Evolutionary conservation across 495 filamentous ascomycete genomes (phyloP).

Genomic region (Podospora appendiculata): DNA sequence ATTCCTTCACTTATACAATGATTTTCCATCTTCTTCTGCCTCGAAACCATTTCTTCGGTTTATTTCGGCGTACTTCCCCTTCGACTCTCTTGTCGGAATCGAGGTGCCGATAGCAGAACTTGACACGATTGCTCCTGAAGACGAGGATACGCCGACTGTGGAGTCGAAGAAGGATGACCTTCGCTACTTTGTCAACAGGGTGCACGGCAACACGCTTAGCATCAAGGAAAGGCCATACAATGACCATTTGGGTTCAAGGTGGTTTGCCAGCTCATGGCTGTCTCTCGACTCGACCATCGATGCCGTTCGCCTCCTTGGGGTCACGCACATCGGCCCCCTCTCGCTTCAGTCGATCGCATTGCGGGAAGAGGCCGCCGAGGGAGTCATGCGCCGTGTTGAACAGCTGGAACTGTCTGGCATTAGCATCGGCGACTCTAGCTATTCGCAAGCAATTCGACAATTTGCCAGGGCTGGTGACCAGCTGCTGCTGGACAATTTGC

Average conservation of each 20-base stretch:
- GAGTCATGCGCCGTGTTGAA: conserved; percentile 47
- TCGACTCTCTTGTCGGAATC: conserved; percentile 1
- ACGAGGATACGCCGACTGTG: not conserved
- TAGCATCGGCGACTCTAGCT: conserved; percentile 49
- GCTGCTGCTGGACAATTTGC: conserved; percentile 49
- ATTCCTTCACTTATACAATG: conserved; percentile 19
- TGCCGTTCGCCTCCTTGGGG: conserved; percentile 55
- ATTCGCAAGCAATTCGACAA: conserved; percentile 49
- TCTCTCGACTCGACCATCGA: conserved; percentile 56
- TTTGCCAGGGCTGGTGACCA: conserved; percentile 48
- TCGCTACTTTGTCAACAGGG: conserved; percentile 33
- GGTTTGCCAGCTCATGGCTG: conserved; percentile 60
- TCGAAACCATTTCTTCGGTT: conserved; percentile 28
- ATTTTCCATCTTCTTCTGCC: conserved; percentile 17
- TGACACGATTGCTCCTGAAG: not conserved
- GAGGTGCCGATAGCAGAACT: not conserved
- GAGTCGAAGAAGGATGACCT: conserved; percentile 6
- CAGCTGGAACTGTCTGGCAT: conserved; percentile 52
- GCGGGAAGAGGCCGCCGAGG: conserved; percentile 45
- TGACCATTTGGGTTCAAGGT: conserved; percentile 56
- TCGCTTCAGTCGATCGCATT: conserved; percentile 64
- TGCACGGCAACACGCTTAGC: conserved; percentile 36
- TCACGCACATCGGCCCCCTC: conserved; percentile 60
- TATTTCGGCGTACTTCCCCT: conserved; percentile 23
- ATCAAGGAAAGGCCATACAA: conserved; percentile 42